Evolutionary conservation across 306 rosid genomes (phyloP).

Genomic region (Biancaea sappan): DNA sequence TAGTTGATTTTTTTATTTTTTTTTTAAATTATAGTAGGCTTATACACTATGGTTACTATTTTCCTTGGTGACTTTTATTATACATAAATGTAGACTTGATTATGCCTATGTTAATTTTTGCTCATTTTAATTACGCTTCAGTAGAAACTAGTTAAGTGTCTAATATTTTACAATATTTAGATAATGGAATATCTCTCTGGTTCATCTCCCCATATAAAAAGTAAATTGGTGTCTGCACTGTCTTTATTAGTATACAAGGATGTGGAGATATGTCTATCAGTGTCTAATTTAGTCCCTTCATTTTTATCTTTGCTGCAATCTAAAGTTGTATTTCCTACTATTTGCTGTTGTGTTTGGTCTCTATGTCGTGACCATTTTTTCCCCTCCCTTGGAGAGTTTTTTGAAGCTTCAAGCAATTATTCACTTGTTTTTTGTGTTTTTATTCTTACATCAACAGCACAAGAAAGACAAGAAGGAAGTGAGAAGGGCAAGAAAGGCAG

Average conservation of each 20-base stretch:
- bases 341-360: background rate
- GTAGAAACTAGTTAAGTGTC: background rate
- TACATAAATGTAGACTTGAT: background rate
- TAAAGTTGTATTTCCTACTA: constrained; percentile 42
- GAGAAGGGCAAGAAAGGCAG: constrained; percentile 30
- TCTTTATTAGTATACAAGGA: constrained; percentile 81
- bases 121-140: background rate
- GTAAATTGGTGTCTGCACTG: constrained; percentile 91
- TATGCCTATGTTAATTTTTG: background rate
- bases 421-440: background rate
- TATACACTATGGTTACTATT: too few relatives aligned
- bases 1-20: background rate
- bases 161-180: constrained; percentile 46
- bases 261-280: constrained; percentile 55
- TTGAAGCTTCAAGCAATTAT: background rate
- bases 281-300: constrained; percentile 77
- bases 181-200: constrained; percentile 90
- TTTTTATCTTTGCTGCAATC: constrained; percentile 76
- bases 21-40: background rate
- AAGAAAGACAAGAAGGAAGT: constrained; percentile 37
- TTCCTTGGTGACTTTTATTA: too few relatives aligned
- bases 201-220: constrained; percentile 85
- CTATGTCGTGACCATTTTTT: background rate
- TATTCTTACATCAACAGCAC: background rate
- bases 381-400: background rate